phyloP scores from a whole-genome alignment of 257 asterid species.

The Pogostemon cablin region DNA sequence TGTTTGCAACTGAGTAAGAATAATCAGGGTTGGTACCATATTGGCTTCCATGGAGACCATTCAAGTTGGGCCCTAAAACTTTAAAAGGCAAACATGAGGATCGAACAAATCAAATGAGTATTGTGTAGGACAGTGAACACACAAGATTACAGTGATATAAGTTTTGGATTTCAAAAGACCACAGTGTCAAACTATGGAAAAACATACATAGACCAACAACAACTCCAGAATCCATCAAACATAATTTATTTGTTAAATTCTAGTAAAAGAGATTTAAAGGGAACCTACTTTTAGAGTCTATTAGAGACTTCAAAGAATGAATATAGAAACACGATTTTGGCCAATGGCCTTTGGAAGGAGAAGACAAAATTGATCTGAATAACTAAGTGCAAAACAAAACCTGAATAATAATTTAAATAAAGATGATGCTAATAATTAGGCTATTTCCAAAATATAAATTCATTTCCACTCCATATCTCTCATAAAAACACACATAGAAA shows the following conservation, averaged over 20 bases:
- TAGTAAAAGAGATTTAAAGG: neutral
- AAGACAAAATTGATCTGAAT: neutral
- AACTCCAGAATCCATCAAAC: neutral
- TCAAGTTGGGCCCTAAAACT: constrained; percentile 82
- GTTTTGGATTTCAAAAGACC: neutral
- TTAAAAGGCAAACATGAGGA: neutral
- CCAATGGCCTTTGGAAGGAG: neutral
- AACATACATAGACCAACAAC: neutral
- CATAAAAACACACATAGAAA: neutral
- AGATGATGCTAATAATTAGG: neutral
- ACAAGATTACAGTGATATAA: neutral
- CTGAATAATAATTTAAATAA: neutral
- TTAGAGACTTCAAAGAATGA: neutral
- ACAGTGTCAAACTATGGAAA: neutral
- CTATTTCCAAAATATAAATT: neutral
- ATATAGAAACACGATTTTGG: neutral
- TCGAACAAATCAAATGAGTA: neutral
- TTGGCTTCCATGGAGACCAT: constrained; percentile 67
- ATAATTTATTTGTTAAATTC: neutral
- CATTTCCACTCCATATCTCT: neutral
- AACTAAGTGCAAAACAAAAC: neutral
- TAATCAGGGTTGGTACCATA: constrained; percentile 93
- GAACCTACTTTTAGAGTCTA: neutral
- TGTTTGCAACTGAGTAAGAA: constrained; percentile 91
- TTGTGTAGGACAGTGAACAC: neutral